Percentiles rank a stretch among this genome's conserved stretches.
These are phyloP conservation scores for Pseudopithomyces chartarum DNA, from an alignment of 2,329 filamentous ascomycete genomes.

Conservation along the genomic window DNA sequence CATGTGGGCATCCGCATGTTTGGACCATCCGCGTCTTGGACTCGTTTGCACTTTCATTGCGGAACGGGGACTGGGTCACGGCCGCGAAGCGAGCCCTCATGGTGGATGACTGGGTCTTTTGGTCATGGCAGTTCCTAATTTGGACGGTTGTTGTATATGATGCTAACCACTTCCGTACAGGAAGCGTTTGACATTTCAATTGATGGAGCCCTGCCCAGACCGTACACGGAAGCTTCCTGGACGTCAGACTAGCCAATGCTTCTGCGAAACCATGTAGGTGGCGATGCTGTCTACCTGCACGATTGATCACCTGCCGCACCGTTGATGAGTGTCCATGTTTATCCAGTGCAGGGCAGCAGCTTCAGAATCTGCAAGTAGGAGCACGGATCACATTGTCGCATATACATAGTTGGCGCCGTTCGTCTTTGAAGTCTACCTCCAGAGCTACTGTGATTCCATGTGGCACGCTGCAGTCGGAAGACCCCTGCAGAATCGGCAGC, in stretches of 20 bases:
- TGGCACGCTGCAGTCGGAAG: neutral
- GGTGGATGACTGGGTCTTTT: slow-evolving; percentile 25
- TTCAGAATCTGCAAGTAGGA: neutral
- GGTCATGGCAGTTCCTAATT: slow-evolving; percentile 22
- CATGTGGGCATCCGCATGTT: slow-evolving; percentile 29
- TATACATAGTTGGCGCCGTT: too few relatives aligned
- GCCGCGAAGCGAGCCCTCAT: slow-evolving; percentile 19
- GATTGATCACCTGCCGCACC: too few relatives aligned
- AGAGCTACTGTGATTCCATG: neutral
- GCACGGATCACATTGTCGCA: neutral
- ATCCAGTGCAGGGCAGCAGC: too few relatives aligned
- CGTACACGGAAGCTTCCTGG: slow-evolving; percentile 3
- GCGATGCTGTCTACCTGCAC: too few relatives aligned
- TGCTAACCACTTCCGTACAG: slow-evolving; percentile 28
- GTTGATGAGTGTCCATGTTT: too few relatives aligned
- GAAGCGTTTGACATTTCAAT: slow-evolving; percentile 25
- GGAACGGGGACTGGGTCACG: slow-evolving; percentile 32
- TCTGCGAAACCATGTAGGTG: neutral
- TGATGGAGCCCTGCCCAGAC: slow-evolving; percentile 15
- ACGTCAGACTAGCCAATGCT: neutral
- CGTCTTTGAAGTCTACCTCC: neutral
- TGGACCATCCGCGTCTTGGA: slow-evolving; percentile 12
- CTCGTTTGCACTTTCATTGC: slow-evolving; percentile 37
- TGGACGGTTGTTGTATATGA: slow-evolving; percentile 23
- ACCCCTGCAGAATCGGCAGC: slow-evolving; percentile 23